Evolutionary conservation across 768 basidiomycete genomes (phyloP), one percentile per base, ranked within the genome.

Genomic region (Coprinellus micaceus): DNA sequence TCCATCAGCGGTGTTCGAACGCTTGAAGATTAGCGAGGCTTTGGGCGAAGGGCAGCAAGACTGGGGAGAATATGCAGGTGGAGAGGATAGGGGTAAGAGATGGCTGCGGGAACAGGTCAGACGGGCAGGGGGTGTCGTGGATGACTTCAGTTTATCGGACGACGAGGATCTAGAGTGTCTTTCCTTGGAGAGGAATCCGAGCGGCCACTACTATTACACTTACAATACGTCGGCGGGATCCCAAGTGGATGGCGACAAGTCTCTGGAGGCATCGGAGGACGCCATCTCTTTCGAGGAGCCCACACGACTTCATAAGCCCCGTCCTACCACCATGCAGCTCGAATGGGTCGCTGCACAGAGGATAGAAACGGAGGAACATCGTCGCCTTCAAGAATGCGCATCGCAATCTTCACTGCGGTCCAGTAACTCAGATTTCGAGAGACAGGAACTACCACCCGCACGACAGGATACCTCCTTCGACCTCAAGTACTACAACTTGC

Each of bases 91-190:
- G 9, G 89, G 90, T 0, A 83, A 82, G 6, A 82, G 86, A 25
- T 95, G 93, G 93, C 68, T 96, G 43, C 80, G 82, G 33, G 91
- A 94, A 62, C 93, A 96, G 82, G 74, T 71, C 88, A 6, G 87
- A 86, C 17, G 74, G 67, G 2, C 58, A 79, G 19, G 83, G 84
- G 2, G 83, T 78, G 40, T 81, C 83, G 40, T 17, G 7, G 19
- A 33, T 33, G 33, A 33, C 12, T 86, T 86, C 2, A 78, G 78
- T 45, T 76, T 80, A 2, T 85, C 86, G 51, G 73, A 72, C 40
- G 67, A 69, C 15, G 68, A 78, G 59, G 74, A 78, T 52, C 67
- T 84, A 50, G 78, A 76, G 21, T 85, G 87, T 2, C 75, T 91
- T 22, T 84, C 82, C 2, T 68, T 92, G 46, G 79, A 90, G 66